These are phyloP conservation scores for Pseudognaphalium luteoalbum DNA, from an alignment of 129 eudicot genomes.

Conservation along the genomic window DNA sequence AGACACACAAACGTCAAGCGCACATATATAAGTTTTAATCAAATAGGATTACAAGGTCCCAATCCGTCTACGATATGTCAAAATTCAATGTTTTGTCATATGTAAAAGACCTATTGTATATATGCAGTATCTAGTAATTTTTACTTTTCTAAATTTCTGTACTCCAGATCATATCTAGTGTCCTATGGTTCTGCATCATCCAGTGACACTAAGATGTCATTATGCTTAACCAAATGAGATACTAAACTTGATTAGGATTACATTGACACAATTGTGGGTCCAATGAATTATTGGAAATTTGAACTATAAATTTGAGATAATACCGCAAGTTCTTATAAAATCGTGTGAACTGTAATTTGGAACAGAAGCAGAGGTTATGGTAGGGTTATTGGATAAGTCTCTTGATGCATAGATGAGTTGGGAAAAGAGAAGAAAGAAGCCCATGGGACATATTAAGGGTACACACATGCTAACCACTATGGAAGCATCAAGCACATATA, in stretches of 20 bases:
- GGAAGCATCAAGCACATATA: constrained; percentile 32
- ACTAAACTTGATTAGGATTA: background rate
- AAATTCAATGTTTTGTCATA: too few relatives aligned
- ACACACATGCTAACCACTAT: constrained; percentile 66
- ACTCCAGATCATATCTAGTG: background rate
- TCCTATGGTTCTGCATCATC: background rate
- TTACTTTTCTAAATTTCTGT: too few relatives aligned
- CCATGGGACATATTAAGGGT: constrained; percentile 44
- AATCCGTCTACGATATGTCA: too few relatives aligned
- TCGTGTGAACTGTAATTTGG: background rate
- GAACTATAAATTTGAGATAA: too few relatives aligned
- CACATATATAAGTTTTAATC: background rate
- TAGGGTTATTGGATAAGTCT: constrained; percentile 25
- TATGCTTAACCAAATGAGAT: background rate
- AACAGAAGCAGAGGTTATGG: constrained; percentile 11
- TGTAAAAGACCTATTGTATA: too few relatives aligned
- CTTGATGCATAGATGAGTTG: constrained; percentile 28
- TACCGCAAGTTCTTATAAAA: background rate
- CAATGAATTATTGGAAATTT: background rate
- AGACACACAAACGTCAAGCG: background rate
- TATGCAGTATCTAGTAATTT: too few relatives aligned
- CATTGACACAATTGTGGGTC: background rate
- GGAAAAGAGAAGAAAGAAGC: constrained; percentile 22
- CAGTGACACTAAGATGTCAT: too few relatives aligned
- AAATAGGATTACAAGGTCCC: too few relatives aligned